Base-by-base conservation (phyloP, 2,329 filamentous ascomycete species). In the Ophiostoma sp. region DNA sequence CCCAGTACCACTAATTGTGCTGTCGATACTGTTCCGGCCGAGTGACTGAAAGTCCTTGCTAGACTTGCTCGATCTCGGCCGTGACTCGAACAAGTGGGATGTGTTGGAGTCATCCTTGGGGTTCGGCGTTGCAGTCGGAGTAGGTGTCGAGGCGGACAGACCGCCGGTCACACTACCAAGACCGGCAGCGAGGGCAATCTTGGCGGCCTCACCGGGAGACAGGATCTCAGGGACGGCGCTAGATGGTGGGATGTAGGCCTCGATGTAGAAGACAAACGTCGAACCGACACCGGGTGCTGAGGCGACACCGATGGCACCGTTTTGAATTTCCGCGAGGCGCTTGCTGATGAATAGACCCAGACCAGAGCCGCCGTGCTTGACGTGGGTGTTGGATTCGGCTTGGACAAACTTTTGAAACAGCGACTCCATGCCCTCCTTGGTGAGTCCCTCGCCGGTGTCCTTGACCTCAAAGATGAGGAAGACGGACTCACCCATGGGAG, bases 361-460 rank as follows among this genome's bases (percentile, higher is more conserved):
- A 0, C 93, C 93, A 0, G 90, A 93, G 0, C 93, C 93, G 28
- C 93, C 93, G 76, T 95, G 94, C 77, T 93, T 89, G 19, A 93
- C 89, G 76, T 94, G 92, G 0, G 92, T 94, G 69, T 89, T 88
- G 1, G 92, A 91, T 28, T 89, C 93, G 0, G 92, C 92, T 81
- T 95, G 93, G 7, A 91, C 90, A 80, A 96, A 96, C 28, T 92
- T 88, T 77, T 93, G 89, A 81, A 95, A 96, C 0, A 96, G 85
- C 63, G 90, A 86, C 69, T 91, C 90, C 82, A 91, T 93, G 78
- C 94, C 92, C 72, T 91, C 87, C 3, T 89, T 85, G 2, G 86
- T 91, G 17, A 96, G 84, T 0, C 92, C 92, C 70, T 92, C 89
- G 0, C 93, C 93, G 0, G 92, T 94, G 78, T 96, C 93, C 76